phyloP scores from a whole-genome alignment of 1,139 yeast species.

The Geotrichum bryndzae region DNA sequence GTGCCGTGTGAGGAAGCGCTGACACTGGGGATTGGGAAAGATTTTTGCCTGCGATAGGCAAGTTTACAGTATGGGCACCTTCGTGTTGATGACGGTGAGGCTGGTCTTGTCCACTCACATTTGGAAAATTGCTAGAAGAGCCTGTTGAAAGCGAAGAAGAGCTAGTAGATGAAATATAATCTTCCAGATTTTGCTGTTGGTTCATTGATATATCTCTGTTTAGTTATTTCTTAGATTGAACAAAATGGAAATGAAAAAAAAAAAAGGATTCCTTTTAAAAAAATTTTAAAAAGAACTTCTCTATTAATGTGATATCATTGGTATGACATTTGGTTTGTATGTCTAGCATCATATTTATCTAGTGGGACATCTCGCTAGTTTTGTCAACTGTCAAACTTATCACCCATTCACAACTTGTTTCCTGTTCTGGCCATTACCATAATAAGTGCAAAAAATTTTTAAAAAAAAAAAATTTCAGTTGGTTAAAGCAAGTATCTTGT shows the following conservation, averaged over 20 bases:
- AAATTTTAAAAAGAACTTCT: background rate
- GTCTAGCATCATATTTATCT: background rate
- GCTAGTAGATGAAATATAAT: background rate
- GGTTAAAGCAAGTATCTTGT: too few relatives aligned
- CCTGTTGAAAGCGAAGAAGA: background rate
- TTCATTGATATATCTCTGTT: background rate
- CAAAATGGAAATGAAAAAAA: background rate
- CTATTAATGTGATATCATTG: background rate
- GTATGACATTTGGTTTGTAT: background rate
- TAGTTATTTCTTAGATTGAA: background rate
- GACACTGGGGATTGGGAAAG: conserved; percentile 6
- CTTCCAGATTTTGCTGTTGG: background rate
- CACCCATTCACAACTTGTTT: background rate
- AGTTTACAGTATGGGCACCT: background rate
- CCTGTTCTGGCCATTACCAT: conserved; percentile 6
- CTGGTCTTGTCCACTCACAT: background rate
- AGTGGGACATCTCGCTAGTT: background rate
- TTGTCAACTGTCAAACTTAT: background rate
- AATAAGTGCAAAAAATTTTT: background rate
- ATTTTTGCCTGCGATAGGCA: conserved; percentile 5
- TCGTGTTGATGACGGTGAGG: background rate
- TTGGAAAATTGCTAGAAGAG: background rate
- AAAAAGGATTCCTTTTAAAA: background rate
- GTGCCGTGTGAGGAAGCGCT: background rate
- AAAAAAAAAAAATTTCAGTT: conserved; percentile 7